A percentile compares a stretch with the other conserved stretches of the same genome.
Evolutionary conservation across 805 yeast genomes (phyloP).

Genomic region (Kodamaea sagamina): DNA sequence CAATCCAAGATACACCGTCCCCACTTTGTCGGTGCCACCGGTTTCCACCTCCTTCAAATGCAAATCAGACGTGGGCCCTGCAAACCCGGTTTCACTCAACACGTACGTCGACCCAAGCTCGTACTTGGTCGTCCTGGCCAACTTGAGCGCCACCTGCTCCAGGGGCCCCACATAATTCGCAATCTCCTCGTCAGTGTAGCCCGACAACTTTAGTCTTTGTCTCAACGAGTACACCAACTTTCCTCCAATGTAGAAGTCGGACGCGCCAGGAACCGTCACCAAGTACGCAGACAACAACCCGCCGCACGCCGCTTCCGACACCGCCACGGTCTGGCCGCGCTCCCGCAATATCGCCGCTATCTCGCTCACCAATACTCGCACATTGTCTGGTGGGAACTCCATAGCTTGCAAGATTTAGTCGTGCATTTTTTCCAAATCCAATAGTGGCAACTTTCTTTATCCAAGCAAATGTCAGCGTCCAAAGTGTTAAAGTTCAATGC

Average conservation of each 20-base stretch:
- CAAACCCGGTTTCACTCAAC: conserved; percentile 83
- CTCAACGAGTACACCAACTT: conserved; percentile 75
- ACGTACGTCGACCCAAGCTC: conserved; percentile 84
- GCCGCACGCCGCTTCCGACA: conserved; percentile 89
- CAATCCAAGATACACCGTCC: conserved; percentile 71
- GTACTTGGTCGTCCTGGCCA: conserved; percentile 76
- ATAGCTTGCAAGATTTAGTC: conserved; percentile 10
- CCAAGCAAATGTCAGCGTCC: conserved; percentile 12
- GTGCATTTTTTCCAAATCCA: neutral
- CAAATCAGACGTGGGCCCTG: conserved; percentile 64
- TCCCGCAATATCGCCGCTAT: conserved; percentile 58
- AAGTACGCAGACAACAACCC: conserved; percentile 80
- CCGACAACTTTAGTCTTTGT: conserved; percentile 71
- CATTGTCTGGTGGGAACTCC: conserved; percentile 63
- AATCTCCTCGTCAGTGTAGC: conserved; percentile 77
- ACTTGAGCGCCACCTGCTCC: conserved; percentile 68
- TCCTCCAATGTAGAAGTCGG: conserved; percentile 81
- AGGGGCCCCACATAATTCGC: conserved; percentile 78
- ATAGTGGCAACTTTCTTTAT: neutral
- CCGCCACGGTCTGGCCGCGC: conserved; percentile 67
- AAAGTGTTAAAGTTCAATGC: conserved; percentile 65
- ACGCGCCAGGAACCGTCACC: conserved; percentile 84
- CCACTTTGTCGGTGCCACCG: conserved; percentile 43
- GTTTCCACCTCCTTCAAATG: conserved; percentile 33
- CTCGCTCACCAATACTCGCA: conserved; percentile 49